These are phyloP conservation scores for Lanmaoa rubissima DNA, from an alignment of 768 basidiomycete species.

Conservation along the genomic window DNA sequence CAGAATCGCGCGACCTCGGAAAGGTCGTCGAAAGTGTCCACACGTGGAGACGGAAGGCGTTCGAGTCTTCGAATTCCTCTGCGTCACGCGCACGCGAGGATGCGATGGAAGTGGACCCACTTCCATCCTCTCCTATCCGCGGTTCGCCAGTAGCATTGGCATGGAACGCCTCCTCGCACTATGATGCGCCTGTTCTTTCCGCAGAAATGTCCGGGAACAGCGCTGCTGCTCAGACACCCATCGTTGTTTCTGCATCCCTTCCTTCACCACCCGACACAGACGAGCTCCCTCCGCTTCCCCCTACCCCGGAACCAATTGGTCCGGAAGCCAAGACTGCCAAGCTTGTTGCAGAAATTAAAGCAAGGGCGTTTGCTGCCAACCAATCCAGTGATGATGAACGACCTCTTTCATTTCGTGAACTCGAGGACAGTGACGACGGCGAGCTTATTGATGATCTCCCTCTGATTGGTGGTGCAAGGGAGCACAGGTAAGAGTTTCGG, in stretches of 20 bases:
- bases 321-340: conserved; percentile 46
- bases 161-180: neutral
- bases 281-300: conserved; percentile 22
- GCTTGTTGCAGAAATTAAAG: conserved; percentile 65
- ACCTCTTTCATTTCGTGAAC: conserved; percentile 37
- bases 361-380: conserved; percentile 49
- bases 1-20: conserved; percentile 26
- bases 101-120: conserved; percentile 18
- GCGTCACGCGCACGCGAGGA: neutral
- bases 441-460: conserved; percentile 32
- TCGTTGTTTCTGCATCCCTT: conserved; percentile 10
- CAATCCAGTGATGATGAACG: conserved; percentile 45
- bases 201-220: conserved; percentile 1
- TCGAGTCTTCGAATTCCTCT: conserved; percentile 15
- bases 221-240: conserved; percentile 12
- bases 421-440: conserved; percentile 55
- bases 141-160: conserved; percentile 8
- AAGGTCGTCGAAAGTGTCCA: conserved; percentile 39
- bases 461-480: conserved; percentile 2
- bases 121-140: conserved; percentile 10
- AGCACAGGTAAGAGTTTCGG: conserved; percentile 8
- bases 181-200: conserved; percentile 8
- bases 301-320: conserved; percentile 34
- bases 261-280: conserved; percentile 27
- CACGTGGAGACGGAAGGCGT: conserved; percentile 40